Evolutionary conservation across 2,329 filamentous ascomycete genomes (phyloP), one percentile per base, ranked within the genome.

Genomic region (Cordyceps fumosorosea): DNA sequence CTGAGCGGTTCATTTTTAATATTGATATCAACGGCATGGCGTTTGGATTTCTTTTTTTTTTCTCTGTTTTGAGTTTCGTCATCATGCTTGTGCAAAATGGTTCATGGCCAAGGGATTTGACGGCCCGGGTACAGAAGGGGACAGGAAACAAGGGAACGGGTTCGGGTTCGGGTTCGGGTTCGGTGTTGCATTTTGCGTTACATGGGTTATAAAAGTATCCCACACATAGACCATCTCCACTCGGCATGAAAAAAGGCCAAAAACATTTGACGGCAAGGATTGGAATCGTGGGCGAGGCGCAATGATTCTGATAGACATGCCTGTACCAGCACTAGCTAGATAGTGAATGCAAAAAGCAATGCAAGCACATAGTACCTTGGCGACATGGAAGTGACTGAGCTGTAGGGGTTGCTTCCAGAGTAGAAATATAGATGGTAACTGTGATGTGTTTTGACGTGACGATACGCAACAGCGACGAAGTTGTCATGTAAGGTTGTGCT

Each of bases 181-280:
- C 8, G 57, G 57, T 32, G 22, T 52, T 45, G 37, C 45, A 51
- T 26, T 60, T 26, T 22, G 40, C 40, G 22, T 42, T 56, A 32
- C 24, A 22, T 29, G 52, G 59, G 51, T 55, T 50, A 50, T 48
- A 55, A 62, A 55, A 61, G 50, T 45, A 16, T 44, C 53, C 53
- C 40, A 44, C 67, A 69, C 66, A 76, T 79, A 80, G 76, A 80
- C 72, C 76, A 78, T 78, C 79, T 80, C 79, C 77, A 78, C 79
- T 81, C 77, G 74, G 72, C 73, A 77, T 74, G 66, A 70, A 68
- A 68, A 66, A 71, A 70, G 69, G 67, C 54, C 62, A 63, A 60
- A 65, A 64, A 65, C 61, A 64, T 63, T 50, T 20, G 61, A 62
- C 63, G 56, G 56, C 51, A 60, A 55, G 53, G 26, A 51, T 60